phyloP scores from a whole-genome alignment of 345 rosid genomes.

The Citrus glauca region DNA sequence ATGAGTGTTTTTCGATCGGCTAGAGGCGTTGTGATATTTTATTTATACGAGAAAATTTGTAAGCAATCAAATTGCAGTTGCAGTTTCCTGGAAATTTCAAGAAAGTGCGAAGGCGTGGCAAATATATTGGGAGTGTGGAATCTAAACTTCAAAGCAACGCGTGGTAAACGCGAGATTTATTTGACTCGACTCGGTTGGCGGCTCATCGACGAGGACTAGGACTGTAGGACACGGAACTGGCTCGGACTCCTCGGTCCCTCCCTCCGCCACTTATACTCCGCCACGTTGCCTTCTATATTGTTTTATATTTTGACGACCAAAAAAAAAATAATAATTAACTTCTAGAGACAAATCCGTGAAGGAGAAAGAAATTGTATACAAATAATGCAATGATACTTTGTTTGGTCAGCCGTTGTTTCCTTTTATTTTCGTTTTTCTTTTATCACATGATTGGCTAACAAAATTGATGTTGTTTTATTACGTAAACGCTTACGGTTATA shows the following conservation, averaged over 20 bases:
- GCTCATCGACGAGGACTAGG: neutral
- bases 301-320: no score
- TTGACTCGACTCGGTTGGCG: conserved; percentile 11
- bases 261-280: no score
- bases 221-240: neutral
- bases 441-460: no score
- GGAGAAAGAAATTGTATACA: no score
- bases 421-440: no score
- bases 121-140: no score
- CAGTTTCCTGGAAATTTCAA: conserved; percentile 16
- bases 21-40: neutral
- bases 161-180: conserved; percentile 11
- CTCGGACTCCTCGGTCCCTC: neutral
- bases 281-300: no score
- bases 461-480: no score
- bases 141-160: conserved; percentile 11
- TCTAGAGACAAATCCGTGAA: no score
- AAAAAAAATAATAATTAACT: no score
- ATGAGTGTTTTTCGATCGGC: neutral
- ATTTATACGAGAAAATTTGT: neutral
- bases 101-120: neutral
- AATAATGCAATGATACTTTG: no score
- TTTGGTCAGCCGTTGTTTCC: neutral
- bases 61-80: neutral
- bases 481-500: neutral